phyloP scores from a whole-genome alignment of 768 basidiomycete species.

The Ramaria rubella region DNA sequence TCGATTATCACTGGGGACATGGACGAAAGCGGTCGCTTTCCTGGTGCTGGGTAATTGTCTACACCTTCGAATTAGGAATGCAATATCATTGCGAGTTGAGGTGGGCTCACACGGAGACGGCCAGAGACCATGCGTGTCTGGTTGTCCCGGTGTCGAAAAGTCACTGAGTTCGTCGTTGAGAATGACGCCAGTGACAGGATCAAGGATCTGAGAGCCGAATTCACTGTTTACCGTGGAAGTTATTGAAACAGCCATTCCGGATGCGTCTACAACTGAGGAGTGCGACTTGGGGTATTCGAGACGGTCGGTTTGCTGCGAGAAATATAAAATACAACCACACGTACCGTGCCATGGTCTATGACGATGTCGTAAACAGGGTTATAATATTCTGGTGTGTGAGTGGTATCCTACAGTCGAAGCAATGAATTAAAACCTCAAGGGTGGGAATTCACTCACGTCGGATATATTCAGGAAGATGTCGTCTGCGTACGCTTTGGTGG shows the following conservation, averaged over 20 bases:
- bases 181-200: slow-evolving; percentile 81
- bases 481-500: slow-evolving; percentile 62
- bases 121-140: slow-evolving; percentile 77
- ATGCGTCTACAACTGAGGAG: slow-evolving; percentile 70
- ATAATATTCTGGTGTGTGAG: slow-evolving; percentile 80
- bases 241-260: slow-evolving; percentile 81
- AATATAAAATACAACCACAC: slow-evolving; percentile 19
- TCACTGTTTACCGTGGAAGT: slow-evolving; percentile 87
- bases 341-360: slow-evolving; percentile 81
- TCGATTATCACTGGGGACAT: slow-evolving; percentile 78
- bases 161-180: slow-evolving; percentile 95
- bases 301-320: neutral
- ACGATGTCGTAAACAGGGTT: slow-evolving; percentile 72
- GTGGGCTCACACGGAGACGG: slow-evolving; percentile 71
- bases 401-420: slow-evolving; percentile 50
- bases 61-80: neutral
- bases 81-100: neutral
- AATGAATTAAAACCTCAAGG: slow-evolving; percentile 8
- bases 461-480: slow-evolving; percentile 63
- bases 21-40: slow-evolving; percentile 88
- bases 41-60: slow-evolving; percentile 86
- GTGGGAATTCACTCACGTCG: slow-evolving; percentile 46
- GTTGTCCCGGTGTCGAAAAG: slow-evolving; percentile 78
- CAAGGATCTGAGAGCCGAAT: slow-evolving; percentile 85
- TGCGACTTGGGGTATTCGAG: slow-evolving; percentile 54